Evolutionary conservation across 2,329 filamentous ascomycete species (phyloP), one percentile per base, ranked within the genome.

Genomic region (Cladosporium sp.): DNA sequence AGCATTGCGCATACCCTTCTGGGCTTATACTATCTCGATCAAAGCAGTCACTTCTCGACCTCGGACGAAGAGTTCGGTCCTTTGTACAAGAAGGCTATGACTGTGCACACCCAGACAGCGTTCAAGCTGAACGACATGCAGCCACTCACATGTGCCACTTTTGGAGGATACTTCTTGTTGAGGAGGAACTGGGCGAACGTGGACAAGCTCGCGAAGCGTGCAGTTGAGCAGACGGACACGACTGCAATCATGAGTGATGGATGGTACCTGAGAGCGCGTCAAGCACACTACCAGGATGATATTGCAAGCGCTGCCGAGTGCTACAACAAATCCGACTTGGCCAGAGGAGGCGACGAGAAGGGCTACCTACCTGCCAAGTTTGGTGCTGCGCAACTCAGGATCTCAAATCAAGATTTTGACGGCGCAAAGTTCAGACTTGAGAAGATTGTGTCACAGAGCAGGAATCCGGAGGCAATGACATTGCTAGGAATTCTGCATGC

Each of bases 161-260:
- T 99, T 72, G 90, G 91, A 44, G 82, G 85, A 62, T 97, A 96
- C 73, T 97, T 97, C 74, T 78, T 97, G 25, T 86, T 91, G 2
- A 84, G 89, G 67, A 95, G 91, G 70, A 84, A 86, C 8, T 88
- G 91, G 73, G 76, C 84, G 22, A 91, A 91, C 60, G 91, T 94
- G 9, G 91, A 97, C 64, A 86, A 86, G 19, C 80, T 99, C 17
- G 90, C 93, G 7, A 89, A 92, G 71, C 94, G 94, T 72, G 92
- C 94, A 6, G 97, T 99, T 61, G 91, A 97, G 68, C 88, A 90
- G 67, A 97, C 94, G 2, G 94, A 99, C 70, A 90, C 97, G 65
- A 96, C 96, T 71, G 90, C 92, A 3, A 91, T 97, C 71, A 93
- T 93, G 22, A 96, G 93, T 74, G 95, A 99, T 70, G 95, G 94